A percentile compares a stretch with the other conserved stretches of the same genome.
Conservation (phyloP, 176 grass and related monocot genomes). For the Sorghum bicolor region DNA sequence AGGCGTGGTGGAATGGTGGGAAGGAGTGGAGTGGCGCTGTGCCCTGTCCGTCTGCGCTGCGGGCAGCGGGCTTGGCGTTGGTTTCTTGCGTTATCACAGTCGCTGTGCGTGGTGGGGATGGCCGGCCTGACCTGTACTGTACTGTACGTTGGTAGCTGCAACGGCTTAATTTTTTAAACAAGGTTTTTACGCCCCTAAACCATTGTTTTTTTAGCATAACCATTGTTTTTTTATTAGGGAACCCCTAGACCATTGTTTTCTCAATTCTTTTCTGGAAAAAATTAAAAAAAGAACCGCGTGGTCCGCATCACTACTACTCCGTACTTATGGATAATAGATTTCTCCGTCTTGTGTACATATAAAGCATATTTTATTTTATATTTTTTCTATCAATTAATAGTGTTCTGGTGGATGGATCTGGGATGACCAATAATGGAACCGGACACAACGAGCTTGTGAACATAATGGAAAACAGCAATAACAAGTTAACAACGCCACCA, state of each 20-base stretch:
- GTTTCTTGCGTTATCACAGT: neutral
- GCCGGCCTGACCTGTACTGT: neutral
- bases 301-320: neutral
- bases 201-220: too few relatives aligned
- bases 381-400: too few relatives aligned
- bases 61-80: neutral
- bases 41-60: neutral
- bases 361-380: neutral
- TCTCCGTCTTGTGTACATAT: neutral
- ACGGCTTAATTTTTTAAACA: slow-evolving; percentile 35
- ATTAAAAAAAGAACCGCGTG: too few relatives aligned
- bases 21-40: neutral
- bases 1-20: neutral
- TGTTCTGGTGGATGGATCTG: neutral
- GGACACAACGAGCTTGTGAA: neutral
- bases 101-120: neutral
- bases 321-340: too few relatives aligned
- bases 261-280: too few relatives aligned
- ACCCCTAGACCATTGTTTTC: too few relatives aligned
- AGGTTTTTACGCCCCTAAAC: neutral
- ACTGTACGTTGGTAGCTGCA: slow-evolving; percentile 19
- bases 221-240: too few relatives aligned
- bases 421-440: neutral
- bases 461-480: neutral
- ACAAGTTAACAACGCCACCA: neutral